Evolutionary conservation across 2,329 filamentous ascomycete genomes (phyloP), one percentile per base, ranked within the genome.

Genomic region (Didymella exigua): DNA sequence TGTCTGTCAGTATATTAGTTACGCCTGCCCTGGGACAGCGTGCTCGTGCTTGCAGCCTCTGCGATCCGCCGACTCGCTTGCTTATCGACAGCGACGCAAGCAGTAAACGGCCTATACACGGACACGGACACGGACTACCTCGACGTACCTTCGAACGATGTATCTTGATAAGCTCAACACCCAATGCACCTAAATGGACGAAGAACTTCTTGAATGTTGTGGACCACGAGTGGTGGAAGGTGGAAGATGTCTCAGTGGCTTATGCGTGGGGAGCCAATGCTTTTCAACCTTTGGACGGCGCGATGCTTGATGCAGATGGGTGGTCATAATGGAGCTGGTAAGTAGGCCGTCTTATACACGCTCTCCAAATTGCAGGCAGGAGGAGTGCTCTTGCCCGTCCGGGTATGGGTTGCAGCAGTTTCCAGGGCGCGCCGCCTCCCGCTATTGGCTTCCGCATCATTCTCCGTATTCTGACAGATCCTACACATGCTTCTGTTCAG

Each of bases 261-360:
- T 59, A 54, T 47, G 58, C 37, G 43, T 57, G 44, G 44, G 46
- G 45, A 63, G 57, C 67, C 66, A 70, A 67, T 70, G 66, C 61
- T 59, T 69, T 60, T 44, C 47, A 58, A 59, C 29, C 48, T 56
- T 56, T 55, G 61, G 41, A 60, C 62, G 61, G 63, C 64, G 61
- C 52, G 62, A 44, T 60, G 58, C 67, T 69, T 66, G 49, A 65
- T 71, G 67, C 63, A 65, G 50, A 56, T 48, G 49, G 48, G 58
- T 58, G 53, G 49, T 54, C 57, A 53, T 56, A 50, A 50, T 61
- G 47, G 62, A 65, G 66, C 65, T 58, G 69, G 61, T 65, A 49
- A 59, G 54, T 56, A 61, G 52, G 47, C 61, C 68, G 61, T 72
- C 68, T 75, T 75, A 75, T 75, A 75, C 70, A 63, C 51, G 62